Evolutionary conservation across 1,139 yeast genomes (phyloP).

Genomic region (Yamadazyma buinensis): DNA sequence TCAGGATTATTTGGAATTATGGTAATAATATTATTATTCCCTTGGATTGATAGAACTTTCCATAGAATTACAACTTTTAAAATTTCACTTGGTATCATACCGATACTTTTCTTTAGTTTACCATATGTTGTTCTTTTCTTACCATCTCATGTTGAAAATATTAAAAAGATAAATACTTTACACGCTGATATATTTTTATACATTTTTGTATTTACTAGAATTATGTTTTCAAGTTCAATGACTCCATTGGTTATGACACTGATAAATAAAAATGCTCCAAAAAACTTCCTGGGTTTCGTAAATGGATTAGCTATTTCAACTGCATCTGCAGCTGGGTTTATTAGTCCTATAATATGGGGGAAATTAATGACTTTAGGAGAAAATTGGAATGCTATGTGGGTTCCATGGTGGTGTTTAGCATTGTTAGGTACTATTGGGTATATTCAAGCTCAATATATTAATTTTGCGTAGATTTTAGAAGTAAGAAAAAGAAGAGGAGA

Average conservation of each 20-base stretch:
- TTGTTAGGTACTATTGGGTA: too few relatives aligned
- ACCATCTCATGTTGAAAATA: conserved; percentile 10
- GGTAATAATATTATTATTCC: conserved; percentile 48
- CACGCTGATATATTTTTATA: conserved; percentile 22
- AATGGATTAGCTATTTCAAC: conserved; percentile 49
- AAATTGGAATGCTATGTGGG: conserved; percentile 35
- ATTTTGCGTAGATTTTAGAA: too few relatives aligned
- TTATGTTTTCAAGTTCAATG: conserved; percentile 23
- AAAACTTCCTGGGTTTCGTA: conserved; percentile 43
- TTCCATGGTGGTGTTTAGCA: conserved; percentile 40
- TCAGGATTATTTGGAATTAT: conserved; percentile 56
- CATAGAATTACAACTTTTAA: conserved; percentile 44
- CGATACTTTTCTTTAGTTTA: conserved; percentile 42
- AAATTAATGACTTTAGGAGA: conserved; percentile 47
- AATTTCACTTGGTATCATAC: conserved; percentile 37
- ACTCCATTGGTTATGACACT: conserved; percentile 36
- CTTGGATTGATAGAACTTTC: conserved; percentile 47
- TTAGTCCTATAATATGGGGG: conserved; percentile 60
- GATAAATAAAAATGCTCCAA: conserved; percentile 43
- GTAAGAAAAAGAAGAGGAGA: too few relatives aligned
- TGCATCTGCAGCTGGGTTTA: conserved; percentile 50
- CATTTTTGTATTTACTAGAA: conserved; percentile 17
- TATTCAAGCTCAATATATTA: too few relatives aligned
- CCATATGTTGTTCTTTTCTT: conserved; percentile 48
- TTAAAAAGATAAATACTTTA: conserved; percentile 10